Conservation (phyloP, 2,329 filamentous ascomycete genomes). For the Alternaria ethzedia region DNA sequence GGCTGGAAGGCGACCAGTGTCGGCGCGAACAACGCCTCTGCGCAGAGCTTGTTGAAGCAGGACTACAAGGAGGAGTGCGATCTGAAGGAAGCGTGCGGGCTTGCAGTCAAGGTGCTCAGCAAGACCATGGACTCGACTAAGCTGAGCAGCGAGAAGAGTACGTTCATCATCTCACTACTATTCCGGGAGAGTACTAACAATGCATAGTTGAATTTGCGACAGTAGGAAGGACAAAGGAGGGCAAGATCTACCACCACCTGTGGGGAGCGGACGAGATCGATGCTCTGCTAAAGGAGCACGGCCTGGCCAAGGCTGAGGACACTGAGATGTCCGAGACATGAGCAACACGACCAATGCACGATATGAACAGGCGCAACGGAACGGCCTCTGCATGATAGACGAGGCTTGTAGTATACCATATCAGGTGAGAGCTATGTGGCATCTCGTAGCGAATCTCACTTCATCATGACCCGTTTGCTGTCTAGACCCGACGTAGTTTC, state of each 20-base stretch:
- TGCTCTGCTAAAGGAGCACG: constrained; percentile 90
- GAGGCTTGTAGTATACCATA: constrained; percentile 43
- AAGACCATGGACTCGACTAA: constrained; percentile 99
- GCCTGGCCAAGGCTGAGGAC: constrained; percentile 73
- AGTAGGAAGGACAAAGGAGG: constrained; percentile 91
- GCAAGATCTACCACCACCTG: constrained; percentile 97
- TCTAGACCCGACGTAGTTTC: background rate
- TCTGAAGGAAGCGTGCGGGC: constrained; percentile 92
- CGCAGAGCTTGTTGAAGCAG: constrained; percentile 96
- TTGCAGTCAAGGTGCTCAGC: constrained; percentile 98
- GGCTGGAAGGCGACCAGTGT: constrained; percentile 99
- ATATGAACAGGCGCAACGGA: constrained; percentile 28
- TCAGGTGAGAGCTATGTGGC: constrained; percentile 36
- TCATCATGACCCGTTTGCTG: constrained; percentile 27
- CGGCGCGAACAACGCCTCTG: constrained; percentile 96
- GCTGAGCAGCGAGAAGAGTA: constrained; percentile 98
- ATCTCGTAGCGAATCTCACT: constrained; percentile 33
- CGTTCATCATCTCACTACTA: constrained; percentile 48
- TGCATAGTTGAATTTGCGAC: constrained; percentile 92
- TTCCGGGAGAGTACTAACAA: constrained; percentile 28
- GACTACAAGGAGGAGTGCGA: constrained; percentile 99
- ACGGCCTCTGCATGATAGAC: constrained; percentile 34
- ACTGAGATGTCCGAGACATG: constrained; percentile 46
- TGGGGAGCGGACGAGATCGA: constrained; percentile 98
- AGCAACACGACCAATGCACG: constrained; percentile 29